Percentiles rank a stretch among this genome's conserved stretches.
Evolutionary conservation across 768 basidiomycete genomes (phyloP).

Genomic region (Suillus hirtellus): DNA sequence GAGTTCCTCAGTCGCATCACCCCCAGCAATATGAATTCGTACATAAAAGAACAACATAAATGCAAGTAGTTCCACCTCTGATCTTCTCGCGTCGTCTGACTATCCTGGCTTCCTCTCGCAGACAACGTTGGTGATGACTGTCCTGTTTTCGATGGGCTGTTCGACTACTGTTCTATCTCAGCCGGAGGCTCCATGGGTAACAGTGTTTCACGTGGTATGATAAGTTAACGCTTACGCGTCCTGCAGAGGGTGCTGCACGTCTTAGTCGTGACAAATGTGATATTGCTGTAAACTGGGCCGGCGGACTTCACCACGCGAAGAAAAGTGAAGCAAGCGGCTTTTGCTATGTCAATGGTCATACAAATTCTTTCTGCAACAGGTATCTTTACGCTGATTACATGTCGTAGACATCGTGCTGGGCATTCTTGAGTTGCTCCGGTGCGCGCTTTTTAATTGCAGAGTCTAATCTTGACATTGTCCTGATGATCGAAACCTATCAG

Average conservation of each 20-base stretch:
- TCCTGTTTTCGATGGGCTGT: conserved; percentile 97
- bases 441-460: conserved; percentile 19
- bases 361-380: neutral
- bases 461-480: neutral
- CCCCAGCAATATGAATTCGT: conserved; percentile 93
- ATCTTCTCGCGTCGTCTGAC: neutral
- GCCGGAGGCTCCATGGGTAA: conserved; percentile 99
- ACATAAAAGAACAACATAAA: conserved; percentile 93
- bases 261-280: conserved; percentile 97
- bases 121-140: conserved; percentile 99
- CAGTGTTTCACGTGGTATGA: conserved; percentile 25
- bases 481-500: conserved; percentile 36
- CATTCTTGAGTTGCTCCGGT: conserved; percentile 91
- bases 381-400: conserved; percentile 1
- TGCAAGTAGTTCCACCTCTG: conserved; percentile 51
- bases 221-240: conserved; percentile 10
- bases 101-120: conserved; percentile 29
- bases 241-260: conserved; percentile 91
- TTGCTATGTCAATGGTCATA: conserved; percentile 93
- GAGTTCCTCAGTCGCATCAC: conserved; percentile 94
- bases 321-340: conserved; percentile 99
- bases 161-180: conserved; percentile 99
- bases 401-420: conserved; percentile 92
- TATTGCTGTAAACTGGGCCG: conserved; percentile 99
- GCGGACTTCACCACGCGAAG: conserved; percentile 97